phyloP scores from a whole-genome alignment of 2,329 filamentous ascomycete genomes.

The Metarhizium album region DNA sequence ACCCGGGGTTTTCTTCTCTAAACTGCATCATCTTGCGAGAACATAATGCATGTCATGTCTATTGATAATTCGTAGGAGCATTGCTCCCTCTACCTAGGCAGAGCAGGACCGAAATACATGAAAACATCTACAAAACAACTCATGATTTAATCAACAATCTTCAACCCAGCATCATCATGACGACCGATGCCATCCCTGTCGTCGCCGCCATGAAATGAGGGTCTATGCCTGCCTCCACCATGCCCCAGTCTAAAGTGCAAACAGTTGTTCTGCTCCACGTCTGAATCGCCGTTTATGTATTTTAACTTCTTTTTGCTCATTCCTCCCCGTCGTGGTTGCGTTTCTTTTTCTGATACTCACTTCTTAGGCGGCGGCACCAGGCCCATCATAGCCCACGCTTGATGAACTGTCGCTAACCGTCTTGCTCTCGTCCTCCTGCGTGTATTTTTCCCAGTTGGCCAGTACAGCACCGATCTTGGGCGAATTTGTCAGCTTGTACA shows the following conservation, averaged over 20 bases:
- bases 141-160: conserved; percentile 1
- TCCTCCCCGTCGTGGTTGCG: background rate
- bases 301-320: background rate
- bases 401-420: conserved; percentile 28
- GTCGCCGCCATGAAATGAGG: conserved; percentile 3
- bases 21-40: conserved; percentile 2
- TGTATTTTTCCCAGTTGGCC: conserved; percentile 75
- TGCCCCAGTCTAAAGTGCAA: conserved; percentile 1
- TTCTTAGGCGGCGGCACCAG: conserved; percentile 29
- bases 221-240: background rate
- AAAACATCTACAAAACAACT: background rate
- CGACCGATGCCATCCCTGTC: conserved; percentile 10
- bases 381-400: conserved; percentile 30
- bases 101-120: background rate
- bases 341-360: conserved; percentile 11
- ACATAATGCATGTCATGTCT: conserved; percentile 2
- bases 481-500: conserved; percentile 85
- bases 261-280: background rate
- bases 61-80: background rate
- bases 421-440: conserved; percentile 35
- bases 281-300: background rate
- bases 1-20: too few relatives aligned
- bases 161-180: conserved; percentile 2
- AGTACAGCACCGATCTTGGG: conserved; percentile 67
- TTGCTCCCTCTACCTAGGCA: background rate